Base-by-base conservation (phyloP, 768 basidiomycete genomes). In the Scleroderma bovista region DNA sequence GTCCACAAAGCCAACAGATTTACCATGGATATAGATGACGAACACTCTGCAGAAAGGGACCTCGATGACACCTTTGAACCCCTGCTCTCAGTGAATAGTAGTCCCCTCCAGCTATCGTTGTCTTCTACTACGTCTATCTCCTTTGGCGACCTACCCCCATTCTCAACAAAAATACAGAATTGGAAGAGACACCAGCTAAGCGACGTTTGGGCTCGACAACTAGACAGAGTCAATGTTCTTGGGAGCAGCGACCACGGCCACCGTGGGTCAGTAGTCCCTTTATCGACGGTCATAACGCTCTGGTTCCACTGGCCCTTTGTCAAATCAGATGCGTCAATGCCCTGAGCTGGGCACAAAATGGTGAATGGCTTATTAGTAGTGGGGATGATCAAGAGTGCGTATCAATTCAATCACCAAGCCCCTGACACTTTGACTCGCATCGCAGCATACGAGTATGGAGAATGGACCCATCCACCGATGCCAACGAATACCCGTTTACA, bases 371-470 rank as follows among this genome's bases (percentile, higher is more conserved):
- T 36, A 62, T 91, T 17, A 84, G 77, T 56, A 83, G 80, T 19
- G 85, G 87, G 19, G 88, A 90, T 60, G 87, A 90, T 60, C 80
- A 75, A 38, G 85, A 84, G 79, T 78, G 48, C 41, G 75, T 67
- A 17, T 38, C 17, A 20, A 22, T 33, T 7, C 13, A n/a, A n/a
- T 19, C n/a, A 26, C 19, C 37, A 13, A n/a, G 29, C 45, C 29
- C 20, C 26, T 31, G n/a, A 20, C 19, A 41, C 26, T n/a, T 43
- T 12, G 22, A 13, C 20, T 15, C 43, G 31, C 37, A 5, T 34
- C 17, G 19, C 54, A 87, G 86, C 32, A 76, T 93, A 22, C 81
- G 88, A 60, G 73, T 94, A 52, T 95, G 92, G 92, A 71, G 77
- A 38, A 77, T 88, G 60, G 79, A 86, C 59, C 54, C 51, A 32